Evolutionary conservation across 108 stramenopile species (phyloP).

Genomic region (Poteriospumella lacustris): DNA sequence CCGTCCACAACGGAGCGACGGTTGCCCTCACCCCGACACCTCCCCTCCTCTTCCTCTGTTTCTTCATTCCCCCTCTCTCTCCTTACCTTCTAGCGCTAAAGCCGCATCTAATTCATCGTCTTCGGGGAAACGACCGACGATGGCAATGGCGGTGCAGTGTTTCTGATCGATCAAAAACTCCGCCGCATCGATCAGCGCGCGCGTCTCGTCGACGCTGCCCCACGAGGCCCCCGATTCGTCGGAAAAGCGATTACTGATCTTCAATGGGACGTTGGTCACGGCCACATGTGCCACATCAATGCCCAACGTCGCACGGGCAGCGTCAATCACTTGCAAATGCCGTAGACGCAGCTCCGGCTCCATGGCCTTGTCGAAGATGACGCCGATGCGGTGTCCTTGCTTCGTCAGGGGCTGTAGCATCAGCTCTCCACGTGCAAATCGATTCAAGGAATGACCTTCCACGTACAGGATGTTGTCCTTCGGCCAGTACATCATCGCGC

Average conservation of each 20-base stretch:
- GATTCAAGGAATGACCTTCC: constrained; percentile 43
- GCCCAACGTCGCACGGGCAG: constrained; percentile 46
- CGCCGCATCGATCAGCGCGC: constrained; percentile 30
- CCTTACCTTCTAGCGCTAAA: too few relatives aligned
- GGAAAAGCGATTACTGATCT: constrained; percentile 31
- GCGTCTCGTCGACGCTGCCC: constrained; percentile 33
- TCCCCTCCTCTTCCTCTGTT: too few relatives aligned
- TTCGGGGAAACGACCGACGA: constrained; percentile 47
- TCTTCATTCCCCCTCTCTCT: too few relatives aligned
- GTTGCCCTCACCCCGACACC: too few relatives aligned
- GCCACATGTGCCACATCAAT: constrained; percentile 42
- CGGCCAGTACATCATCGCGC: constrained; percentile 46
- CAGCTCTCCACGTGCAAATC: constrained; percentile 43
- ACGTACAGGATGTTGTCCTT: constrained; percentile 41
- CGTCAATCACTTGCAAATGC: constrained; percentile 41
- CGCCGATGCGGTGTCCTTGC: constrained; percentile 39
- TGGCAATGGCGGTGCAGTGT: constrained; percentile 45
- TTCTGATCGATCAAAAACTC: constrained; percentile 33
- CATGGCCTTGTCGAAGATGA: constrained; percentile 40
- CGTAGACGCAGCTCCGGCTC: constrained; percentile 38
- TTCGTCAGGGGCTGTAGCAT: constrained; percentile 35
- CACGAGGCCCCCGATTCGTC: constrained; percentile 36
- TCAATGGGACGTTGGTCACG: constrained; percentile 31
- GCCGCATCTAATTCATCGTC: too few relatives aligned
- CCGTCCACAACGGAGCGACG: too few relatives aligned